Evolutionary conservation across 148 eudicot species (phyloP).

Genomic region (Vaccinium vitisidaea): DNA sequence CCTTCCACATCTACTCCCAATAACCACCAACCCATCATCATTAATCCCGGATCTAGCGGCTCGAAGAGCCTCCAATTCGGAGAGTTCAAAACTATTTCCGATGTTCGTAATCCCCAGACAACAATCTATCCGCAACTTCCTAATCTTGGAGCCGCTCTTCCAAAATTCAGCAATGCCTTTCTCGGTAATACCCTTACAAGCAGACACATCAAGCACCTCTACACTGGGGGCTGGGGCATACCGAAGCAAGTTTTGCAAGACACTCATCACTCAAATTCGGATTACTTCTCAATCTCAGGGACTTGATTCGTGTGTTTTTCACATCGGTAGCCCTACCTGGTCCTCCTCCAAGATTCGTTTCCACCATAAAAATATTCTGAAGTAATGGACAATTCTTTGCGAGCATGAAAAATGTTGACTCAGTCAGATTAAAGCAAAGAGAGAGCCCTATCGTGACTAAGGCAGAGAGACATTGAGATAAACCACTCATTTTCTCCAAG

Average conservation of each 20-base stretch:
- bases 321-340: conserved; percentile 23
- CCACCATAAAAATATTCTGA: conserved; percentile 45
- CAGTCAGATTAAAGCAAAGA: conserved; percentile 37
- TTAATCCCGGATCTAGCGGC: conserved; percentile 30
- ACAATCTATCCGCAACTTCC: conserved; percentile 46
- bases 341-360: conserved; percentile 36
- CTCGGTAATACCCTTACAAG: conserved; percentile 36
- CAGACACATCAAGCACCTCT: conserved; percentile 51
- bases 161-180: conserved; percentile 49
- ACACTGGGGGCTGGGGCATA: conserved; percentile 60
- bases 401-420: conserved; percentile 39
- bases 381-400: conserved; percentile 45
- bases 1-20: conserved; percentile 47
- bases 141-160: conserved; percentile 35
- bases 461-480: conserved; percentile 36
- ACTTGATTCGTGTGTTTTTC: conserved; percentile 31
- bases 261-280: conserved; percentile 39
- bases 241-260: conserved; percentile 39
- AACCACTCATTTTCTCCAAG: conserved; percentile 32
- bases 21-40: conserved; percentile 27
- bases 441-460: conserved; percentile 43
- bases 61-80: conserved; percentile 38
- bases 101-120: conserved; percentile 43
- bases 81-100: conserved; percentile 42
- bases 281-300: conserved; percentile 37